Percentiles rank a stretch among this genome's conserved stretches.
Conservation (phyloP, 768 basidiomycete genomes). For the Leccinum barrowsii region DNA sequence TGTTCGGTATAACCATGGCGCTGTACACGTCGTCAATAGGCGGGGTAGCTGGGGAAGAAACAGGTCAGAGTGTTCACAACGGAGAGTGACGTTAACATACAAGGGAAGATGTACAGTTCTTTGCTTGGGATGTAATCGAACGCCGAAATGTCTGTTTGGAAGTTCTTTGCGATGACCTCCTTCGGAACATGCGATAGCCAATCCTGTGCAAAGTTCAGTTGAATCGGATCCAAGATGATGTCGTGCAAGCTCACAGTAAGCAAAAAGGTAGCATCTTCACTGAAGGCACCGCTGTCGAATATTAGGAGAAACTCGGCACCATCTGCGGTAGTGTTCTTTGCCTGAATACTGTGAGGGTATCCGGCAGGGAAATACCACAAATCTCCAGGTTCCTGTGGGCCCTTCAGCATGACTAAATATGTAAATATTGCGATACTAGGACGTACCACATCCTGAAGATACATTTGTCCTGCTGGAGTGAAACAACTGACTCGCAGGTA, state of each 20-base stretch:
- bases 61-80: not conserved
- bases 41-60: conserved; percentile 32
- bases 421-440: conserved; percentile 6
- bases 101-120: conserved; percentile 55
- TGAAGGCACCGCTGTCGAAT: conserved; percentile 43
- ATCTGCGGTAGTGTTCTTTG: conserved; percentile 42
- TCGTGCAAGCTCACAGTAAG: conserved; percentile 20
- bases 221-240: not conserved
- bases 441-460: conserved; percentile 51
- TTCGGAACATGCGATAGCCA: conserved; percentile 65
- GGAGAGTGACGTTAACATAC: conserved; percentile 19
- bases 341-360: conserved; percentile 53
- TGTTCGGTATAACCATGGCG: conserved; percentile 48
- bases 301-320: conserved; percentile 54
- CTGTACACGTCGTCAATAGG: conserved; percentile 39
- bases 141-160: conserved; percentile 42
- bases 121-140: conserved; percentile 53
- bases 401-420: conserved; percentile 12
- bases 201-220: conserved; percentile 37
- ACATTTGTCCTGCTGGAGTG: conserved; percentile 50
- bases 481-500: conserved; percentile 47
- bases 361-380: conserved; percentile 62
- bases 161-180: conserved; percentile 63
- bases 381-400: conserved; percentile 36
- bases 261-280: conserved; percentile 57